Evolutionary conservation across 148 eudicot species (phyloP), one percentile per base, ranked within the genome.

Genomic region (Cornus kousa): DNA sequence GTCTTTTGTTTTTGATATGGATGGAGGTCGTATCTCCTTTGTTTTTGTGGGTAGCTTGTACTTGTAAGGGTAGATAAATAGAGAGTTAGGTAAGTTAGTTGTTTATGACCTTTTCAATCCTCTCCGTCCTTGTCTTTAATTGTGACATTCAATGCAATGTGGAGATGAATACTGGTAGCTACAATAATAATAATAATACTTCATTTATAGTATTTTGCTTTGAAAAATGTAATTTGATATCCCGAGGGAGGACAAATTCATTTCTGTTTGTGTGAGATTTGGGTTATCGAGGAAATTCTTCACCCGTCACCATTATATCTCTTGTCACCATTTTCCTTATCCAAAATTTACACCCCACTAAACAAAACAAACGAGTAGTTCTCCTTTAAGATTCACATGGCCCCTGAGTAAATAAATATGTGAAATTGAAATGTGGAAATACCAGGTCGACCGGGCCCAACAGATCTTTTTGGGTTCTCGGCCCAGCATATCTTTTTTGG

Each of bases 191-290:
- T 28, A n/a, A n/a, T n/a, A 0, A 0, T 13, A 11, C 66, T 5
- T 60, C 66, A 60, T 60, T 60, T 60, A 60, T 60, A 6, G 66
- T 24, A 67, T 53, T 32, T 65, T 65, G 79, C 79, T 76, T 76
- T 76, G 79, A 48, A n/a, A 76, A 67, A 76, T 76, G 72, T 14
- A 67, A 76, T 40, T 76, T 76, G 72, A 67, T 55, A 5, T 76
- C 65, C 57, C 71, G 64, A 33, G 66, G 19, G 24, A 62, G 13
- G 3, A 57, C 17, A 57, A 20, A 62, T 62, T 62, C 66, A 62
- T 11, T 62, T 62, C 23, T 17, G 5, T 60, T 28, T 28, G 28
- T 28, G 28, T 28, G 28, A 28, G 28, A 1, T 28, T 35, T 35
- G 37, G 37, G 37, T 35, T 35, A 35, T 1, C 37, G 37, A 35